Evolutionary conservation across 441 rosid genomes (phyloP).

Genomic region (Jatropha podagrica): DNA sequence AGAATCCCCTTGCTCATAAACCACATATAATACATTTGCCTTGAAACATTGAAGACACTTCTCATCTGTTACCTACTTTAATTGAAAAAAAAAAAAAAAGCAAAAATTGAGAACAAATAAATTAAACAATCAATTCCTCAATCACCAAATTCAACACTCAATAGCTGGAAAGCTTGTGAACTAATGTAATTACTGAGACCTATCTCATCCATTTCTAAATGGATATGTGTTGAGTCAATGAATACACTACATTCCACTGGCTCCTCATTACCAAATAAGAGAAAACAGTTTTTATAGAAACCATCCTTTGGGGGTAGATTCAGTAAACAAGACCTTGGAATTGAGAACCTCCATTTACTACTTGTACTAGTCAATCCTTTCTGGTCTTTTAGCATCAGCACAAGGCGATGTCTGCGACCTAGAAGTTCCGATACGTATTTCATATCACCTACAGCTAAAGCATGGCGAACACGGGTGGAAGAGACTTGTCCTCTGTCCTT

Average conservation of each 20-base stretch:
- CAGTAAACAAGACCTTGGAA: conserved; percentile 54
- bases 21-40: not conserved
- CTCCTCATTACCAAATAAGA: conserved; percentile 40
- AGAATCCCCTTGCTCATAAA: not conserved
- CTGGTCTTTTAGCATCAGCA: conserved; percentile 39
- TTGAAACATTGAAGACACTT: not conserved
- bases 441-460: conserved; percentile 73
- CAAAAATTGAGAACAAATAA: not conserved
- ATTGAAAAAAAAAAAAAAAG: not conserved
- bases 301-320: conserved; percentile 80
- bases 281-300: conserved; percentile 44
- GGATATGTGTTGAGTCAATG: conserved; percentile 53
- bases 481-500: conserved; percentile 92
- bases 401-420: conserved; percentile 73
- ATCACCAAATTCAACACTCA: conserved; percentile 70
- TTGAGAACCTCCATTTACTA: conserved; percentile 40
- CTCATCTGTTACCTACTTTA: not conserved
- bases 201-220: conserved; percentile 49
- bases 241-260: conserved; percentile 55
- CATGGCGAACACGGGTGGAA: conserved; percentile 83
- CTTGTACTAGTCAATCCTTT: conserved; percentile 23
- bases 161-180: conserved; percentile 36
- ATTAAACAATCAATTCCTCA: conserved; percentile 23
- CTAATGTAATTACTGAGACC: conserved; percentile 31
- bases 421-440: conserved; percentile 74